Percentiles rank a stretch among this genome's conserved stretches.
Conservation (phyloP, 495 filamentous ascomycete species). For the Amphirosellinia nigrospora region DNA sequence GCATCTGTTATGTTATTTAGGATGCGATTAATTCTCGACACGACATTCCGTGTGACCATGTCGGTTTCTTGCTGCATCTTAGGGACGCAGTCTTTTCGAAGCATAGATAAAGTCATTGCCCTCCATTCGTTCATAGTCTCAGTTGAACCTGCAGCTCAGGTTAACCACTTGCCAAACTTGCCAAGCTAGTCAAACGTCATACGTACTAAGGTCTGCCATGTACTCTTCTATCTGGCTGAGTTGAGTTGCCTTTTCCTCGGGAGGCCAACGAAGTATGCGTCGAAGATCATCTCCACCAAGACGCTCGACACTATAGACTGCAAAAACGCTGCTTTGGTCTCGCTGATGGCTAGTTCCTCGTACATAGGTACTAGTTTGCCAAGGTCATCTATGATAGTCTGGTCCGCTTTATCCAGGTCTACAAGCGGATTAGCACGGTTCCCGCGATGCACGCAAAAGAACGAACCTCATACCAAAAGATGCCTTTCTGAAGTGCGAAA, state of each 20-base stretch:
- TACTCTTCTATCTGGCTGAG: slow-evolving; percentile 53
- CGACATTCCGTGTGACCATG: slow-evolving; percentile 42
- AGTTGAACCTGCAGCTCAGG: slow-evolving; percentile 42
- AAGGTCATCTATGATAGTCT: slow-evolving; percentile 46
- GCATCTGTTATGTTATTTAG: slow-evolving; percentile 51
- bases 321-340: slow-evolving; percentile 58
- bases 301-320: slow-evolving; percentile 59
- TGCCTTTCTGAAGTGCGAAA: slow-evolving; percentile 58
- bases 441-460: slow-evolving; percentile 4
- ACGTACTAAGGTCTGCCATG: slow-evolving; percentile 53
- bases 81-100: slow-evolving; percentile 52
- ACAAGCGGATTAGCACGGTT: slow-evolving; percentile 26
- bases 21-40: slow-evolving; percentile 47
- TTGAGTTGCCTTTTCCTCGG: slow-evolving; percentile 47
- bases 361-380: slow-evolving; percentile 56
- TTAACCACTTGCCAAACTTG: slow-evolving; percentile 28
- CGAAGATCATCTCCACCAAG: slow-evolving; percentile 58
- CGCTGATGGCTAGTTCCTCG: slow-evolving; percentile 47
- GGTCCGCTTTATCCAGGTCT: slow-evolving; percentile 49
- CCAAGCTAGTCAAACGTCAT: slow-evolving; percentile 10
- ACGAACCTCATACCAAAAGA: slow-evolving; percentile 50
- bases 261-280: slow-evolving; percentile 59
- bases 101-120: slow-evolving; percentile 55
- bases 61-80: slow-evolving; percentile 51
- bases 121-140: slow-evolving; percentile 63